A percentile compares a stretch with the other conserved stretches of the same genome.
These are phyloP conservation scores for Luffa aegyptiaca DNA, from an alignment of 306 rosid species.

Conservation along the genomic window DNA sequence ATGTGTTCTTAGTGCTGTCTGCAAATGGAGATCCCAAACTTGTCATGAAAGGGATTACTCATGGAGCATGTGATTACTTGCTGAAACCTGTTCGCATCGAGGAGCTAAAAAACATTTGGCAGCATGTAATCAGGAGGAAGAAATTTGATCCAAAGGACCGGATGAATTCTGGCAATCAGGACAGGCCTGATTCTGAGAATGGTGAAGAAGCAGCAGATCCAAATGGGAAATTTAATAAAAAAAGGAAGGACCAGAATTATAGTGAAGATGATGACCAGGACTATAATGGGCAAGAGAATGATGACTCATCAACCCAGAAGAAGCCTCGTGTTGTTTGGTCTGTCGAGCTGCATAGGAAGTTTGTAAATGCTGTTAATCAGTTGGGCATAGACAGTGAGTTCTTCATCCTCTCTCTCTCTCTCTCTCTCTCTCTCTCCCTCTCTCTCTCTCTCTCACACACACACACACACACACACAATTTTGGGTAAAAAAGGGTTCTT, in stretches of 20 bases:
- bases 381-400: conserved; percentile 89
- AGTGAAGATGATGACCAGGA: conserved; percentile 67
- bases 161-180: conserved; percentile 33
- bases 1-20: conserved; percentile 66
- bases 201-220: conserved; percentile 48
- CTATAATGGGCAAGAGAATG: conserved; percentile 48
- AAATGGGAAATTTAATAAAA: conserved; percentile 51
- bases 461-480: too few species aligned
- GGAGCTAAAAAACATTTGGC: conserved; percentile 97
- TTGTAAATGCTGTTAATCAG: conserved; percentile 85
- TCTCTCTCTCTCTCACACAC: background rate
- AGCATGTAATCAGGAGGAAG: conserved; percentile 85
- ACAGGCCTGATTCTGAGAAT: conserved; percentile 23
- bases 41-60: conserved; percentile 96
- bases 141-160: conserved; percentile 63
- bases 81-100: conserved; percentile 89
- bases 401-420: conserved; percentile 1
- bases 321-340: conserved; percentile 99
- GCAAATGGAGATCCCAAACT: conserved; percentile 69
- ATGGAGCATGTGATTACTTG: conserved; percentile 96
- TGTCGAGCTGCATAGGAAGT: conserved; percentile 85
- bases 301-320: conserved; percentile 74
- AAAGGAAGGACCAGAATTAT: conserved; percentile 73
- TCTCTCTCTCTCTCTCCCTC: background rate
- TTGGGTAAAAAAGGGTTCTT: background rate